Evolutionary conservation across 345 rosid genomes (phyloP).

Genomic region (Physaria fendleri): DNA sequence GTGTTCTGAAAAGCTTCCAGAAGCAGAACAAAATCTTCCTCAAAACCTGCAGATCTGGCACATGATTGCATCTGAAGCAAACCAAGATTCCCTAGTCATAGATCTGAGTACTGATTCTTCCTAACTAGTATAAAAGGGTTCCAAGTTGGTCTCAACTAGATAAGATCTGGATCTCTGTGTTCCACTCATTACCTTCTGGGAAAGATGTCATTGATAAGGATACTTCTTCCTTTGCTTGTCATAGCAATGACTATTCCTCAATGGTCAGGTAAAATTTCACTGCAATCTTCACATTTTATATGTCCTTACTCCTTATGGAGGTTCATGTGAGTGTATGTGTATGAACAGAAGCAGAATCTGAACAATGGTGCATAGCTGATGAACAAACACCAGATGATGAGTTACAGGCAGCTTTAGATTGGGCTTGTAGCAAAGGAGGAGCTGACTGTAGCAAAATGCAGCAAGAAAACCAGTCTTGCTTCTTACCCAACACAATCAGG

Average conservation of each 20-base stretch:
- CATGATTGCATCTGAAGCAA: conserved; percentile 32
- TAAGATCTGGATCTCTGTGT: conserved; percentile 26
- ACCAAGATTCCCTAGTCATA: conserved; percentile 16
- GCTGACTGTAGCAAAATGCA: conserved; percentile 56
- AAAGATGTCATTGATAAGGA: conserved; percentile 41
- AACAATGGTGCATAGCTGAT: conserved; percentile 83
- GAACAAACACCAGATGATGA: conserved; percentile 63
- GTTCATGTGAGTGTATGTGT: not conserved
- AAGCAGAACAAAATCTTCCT: conserved; percentile 23
- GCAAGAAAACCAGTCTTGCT: conserved; percentile 49
- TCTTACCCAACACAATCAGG: conserved; percentile 53
- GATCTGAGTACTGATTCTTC: conserved; percentile 11
- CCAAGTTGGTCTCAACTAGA: conserved; percentile 14
- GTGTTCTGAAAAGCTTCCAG: not conserved
- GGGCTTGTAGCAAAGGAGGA: conserved; percentile 69
- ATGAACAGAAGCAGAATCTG: conserved; percentile 39
- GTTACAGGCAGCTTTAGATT: conserved; percentile 54
- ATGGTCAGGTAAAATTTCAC: conserved; percentile 33
- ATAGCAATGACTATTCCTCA: conserved; percentile 28
- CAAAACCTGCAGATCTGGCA: conserved; percentile 7
- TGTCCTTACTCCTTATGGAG: not conserved
- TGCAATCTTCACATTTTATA: not conserved
- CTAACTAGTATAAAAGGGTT: conserved; percentile 4
- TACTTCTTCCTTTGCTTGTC: conserved; percentile 37
- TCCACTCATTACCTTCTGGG: conserved; percentile 13